Conservation (phyloP, 2,329 filamentous ascomycete genomes). For the Intubia oerlemansii region DNA sequence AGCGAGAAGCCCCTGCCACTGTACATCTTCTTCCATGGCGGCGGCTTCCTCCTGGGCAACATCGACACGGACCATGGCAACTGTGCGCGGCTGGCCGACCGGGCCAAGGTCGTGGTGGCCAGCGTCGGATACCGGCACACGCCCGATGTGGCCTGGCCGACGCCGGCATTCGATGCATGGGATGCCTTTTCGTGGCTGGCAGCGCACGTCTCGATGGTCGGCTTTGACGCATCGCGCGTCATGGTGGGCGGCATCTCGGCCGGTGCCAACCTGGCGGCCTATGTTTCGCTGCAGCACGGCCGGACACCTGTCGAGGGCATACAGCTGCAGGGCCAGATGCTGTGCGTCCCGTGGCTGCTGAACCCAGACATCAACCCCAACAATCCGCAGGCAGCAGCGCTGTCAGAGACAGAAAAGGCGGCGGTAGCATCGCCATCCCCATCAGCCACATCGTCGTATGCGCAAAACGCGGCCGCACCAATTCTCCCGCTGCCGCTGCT, state of each 20-base stretch:
- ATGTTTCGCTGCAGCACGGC: background rate
- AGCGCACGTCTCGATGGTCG: background rate
- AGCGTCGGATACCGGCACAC: background rate
- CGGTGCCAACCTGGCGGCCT: background rate
- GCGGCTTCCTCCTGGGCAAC: background rate
- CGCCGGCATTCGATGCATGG: background rate
- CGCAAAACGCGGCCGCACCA: too few relatives aligned
- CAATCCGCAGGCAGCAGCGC: too few relatives aligned
- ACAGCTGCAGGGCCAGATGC: background rate
- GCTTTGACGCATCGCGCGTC: background rate
- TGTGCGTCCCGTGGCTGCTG: background rate
- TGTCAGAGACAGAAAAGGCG: too few relatives aligned
- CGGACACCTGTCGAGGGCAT: too few relatives aligned
- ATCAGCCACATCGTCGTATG: too few relatives aligned
- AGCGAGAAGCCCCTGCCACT: background rate
- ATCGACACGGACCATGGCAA: background rate
- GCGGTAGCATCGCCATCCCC: too few relatives aligned
- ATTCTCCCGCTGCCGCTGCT: too few relatives aligned
- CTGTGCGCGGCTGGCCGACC: background rate
- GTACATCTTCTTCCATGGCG: background rate
- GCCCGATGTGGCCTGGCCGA: background rate
- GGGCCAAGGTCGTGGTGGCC: background rate
- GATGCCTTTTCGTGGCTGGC: background rate
- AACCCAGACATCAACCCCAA: background rate
- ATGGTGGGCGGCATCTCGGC: background rate